These are phyloP conservation scores for Brassica napus DNA, from an alignment of 345 rosid genomes.

Conservation along the genomic window Da-Ae NC_063437.1:955501-956000, in stretches of 20 bases:
- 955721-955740: slow-evolving; percentile 24
- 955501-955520: not conserved
- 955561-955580: not conserved
- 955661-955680: slow-evolving; percentile 10
- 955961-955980: slow-evolving; percentile 13
- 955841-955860: not conserved
- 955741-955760: slow-evolving; percentile 10
- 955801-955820: not conserved
- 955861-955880: not conserved
- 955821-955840: not conserved
- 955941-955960: not conserved
- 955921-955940: slow-evolving; percentile 5
- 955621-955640: not conserved
- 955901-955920: not conserved
- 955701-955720: slow-evolving; percentile 19
- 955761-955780: slow-evolving; percentile 17
- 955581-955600: not conserved
- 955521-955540: not conserved
- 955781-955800: slow-evolving; percentile 23
- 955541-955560: not conserved
- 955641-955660: not conserved
- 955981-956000: not conserved
- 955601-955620: slow-evolving; percentile 13
- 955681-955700: not conserved
- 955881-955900: not conserved